These are phyloP conservation scores for Picochlorum sp. DNA, from an alignment of 139 green algal genomes.

Conservation along the genomic window DNA sequence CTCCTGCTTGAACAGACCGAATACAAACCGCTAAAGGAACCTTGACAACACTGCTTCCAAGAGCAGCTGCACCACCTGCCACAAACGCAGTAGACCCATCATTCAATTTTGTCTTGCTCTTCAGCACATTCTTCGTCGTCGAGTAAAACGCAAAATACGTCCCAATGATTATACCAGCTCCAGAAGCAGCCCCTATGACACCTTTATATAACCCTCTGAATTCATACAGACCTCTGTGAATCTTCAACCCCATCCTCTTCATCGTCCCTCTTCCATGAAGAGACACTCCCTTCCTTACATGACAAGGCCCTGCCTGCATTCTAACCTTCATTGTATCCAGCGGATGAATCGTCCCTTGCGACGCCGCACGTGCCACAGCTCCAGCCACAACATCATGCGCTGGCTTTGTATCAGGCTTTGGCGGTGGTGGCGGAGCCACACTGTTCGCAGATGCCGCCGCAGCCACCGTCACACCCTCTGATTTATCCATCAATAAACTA, in stretches of 20 bases:
- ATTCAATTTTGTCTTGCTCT: constrained; percentile 28
- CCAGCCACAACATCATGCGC: constrained; percentile 70
- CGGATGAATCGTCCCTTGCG: constrained; percentile 84
- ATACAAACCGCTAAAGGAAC: constrained; percentile 88
- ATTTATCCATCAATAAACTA: too few relatives aligned
- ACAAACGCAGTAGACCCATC: constrained; percentile 61
- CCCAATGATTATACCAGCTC: constrained; percentile 88
- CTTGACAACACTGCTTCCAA: constrained; percentile 73
- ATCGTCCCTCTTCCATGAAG: too few relatives aligned
- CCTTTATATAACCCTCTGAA: constrained; percentile 46
- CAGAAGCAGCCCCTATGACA: constrained; percentile 75
- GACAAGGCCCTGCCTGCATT: constrained; percentile 18
- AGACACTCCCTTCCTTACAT: too few relatives aligned
- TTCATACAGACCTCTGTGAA: constrained; percentile 15
- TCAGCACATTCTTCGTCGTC: constrained; percentile 50
- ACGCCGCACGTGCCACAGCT: constrained; percentile 68
- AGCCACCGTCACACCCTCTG: constrained; percentile 2
- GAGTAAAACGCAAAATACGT: constrained; percentile 90
- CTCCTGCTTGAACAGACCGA: constrained; percentile 68
- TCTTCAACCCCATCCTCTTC: not conserved
- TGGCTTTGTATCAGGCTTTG: constrained; percentile 18
- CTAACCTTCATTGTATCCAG: constrained; percentile 87
- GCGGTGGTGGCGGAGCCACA: not conserved
- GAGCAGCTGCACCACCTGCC: constrained; percentile 59
- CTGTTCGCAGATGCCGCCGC: not conserved